Percentiles rank a stretch among this genome's conserved stretches.
Conservation (phyloP, 75 land plant genomes). For the Adiantum capillusveneris region DNA sequence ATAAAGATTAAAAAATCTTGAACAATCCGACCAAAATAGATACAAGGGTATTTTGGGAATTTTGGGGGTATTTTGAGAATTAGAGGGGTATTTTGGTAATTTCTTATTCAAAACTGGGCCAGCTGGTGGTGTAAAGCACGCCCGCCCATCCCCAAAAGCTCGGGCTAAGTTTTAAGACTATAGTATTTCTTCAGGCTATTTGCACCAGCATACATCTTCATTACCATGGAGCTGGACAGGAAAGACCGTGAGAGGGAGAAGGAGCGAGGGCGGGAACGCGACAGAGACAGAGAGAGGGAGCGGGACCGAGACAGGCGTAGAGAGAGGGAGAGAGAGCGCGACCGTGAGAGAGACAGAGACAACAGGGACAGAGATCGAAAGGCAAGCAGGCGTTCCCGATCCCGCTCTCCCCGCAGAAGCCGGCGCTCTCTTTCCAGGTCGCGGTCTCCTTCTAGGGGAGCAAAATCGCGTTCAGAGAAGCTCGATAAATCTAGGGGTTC, state of each 20-base stretch:
- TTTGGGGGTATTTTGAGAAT: too few species aligned
- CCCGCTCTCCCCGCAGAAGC: conserved; percentile 28
- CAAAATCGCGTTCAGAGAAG: conserved; percentile 22
- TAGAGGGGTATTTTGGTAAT: too few species aligned
- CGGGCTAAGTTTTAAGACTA: too few species aligned
- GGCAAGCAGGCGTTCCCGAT: conserved; percentile 17
- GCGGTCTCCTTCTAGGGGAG: conserved; percentile 17
- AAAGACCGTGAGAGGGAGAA: conserved; percentile 6
- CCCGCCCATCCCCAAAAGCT: too few species aligned
- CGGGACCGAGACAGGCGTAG: conserved; percentile 13
- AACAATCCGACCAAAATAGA: too few species aligned
- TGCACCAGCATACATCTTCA: too few species aligned
- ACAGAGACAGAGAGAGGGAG: conserved; percentile 14
- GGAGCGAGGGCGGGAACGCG: conserved; percentile 2
- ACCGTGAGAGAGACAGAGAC: conserved; percentile 17
- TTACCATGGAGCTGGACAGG: too few species aligned
- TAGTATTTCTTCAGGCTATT: too few species aligned
- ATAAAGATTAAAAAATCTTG: too few species aligned
- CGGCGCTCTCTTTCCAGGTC: conserved; percentile 20
- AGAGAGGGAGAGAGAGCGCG: conserved; percentile 23
- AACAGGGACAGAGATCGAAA: conserved; percentile 47
- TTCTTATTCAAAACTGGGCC: too few species aligned
- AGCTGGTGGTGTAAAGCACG: too few species aligned
- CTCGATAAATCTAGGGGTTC: conserved; percentile 18
- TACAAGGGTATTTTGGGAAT: too few species aligned